phyloP scores from a whole-genome alignment of 2,329 filamentous ascomycete species.

The Paracoccidioides brasiliensis region DNA sequence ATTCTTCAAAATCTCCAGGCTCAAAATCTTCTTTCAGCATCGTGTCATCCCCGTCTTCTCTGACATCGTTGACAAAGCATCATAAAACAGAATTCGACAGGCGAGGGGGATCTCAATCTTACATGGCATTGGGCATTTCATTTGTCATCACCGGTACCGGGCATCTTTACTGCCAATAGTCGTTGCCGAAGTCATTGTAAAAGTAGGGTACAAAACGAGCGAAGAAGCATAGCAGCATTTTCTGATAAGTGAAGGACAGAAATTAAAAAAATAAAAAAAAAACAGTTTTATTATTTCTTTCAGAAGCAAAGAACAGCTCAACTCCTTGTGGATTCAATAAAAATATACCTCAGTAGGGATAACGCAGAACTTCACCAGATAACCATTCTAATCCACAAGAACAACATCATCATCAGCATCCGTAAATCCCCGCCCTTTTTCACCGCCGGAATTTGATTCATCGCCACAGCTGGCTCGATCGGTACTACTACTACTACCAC shows the following conservation, averaged over 20 bases:
- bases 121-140: neutral
- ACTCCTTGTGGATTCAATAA: neutral
- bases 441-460: neutral
- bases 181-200: neutral
- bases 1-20: too few species aligned
- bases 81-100: neutral
- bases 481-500: constrained; percentile 10
- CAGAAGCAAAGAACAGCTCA: neutral
- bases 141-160: neutral
- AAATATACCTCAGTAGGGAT: neutral
- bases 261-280: too few species aligned
- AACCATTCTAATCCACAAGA: constrained; percentile 18
- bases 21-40: too few species aligned
- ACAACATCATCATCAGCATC: constrained; percentile 26
- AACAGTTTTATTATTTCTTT: neutral
- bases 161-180: neutral
- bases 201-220: neutral
- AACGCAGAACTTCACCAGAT: neutral
- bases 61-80: neutral
- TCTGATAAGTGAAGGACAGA: neutral
- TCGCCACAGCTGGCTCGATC: constrained; percentile 8
- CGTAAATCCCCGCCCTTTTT: constrained; percentile 17
- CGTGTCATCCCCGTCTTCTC: neutral
- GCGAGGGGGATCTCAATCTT: too few species aligned
- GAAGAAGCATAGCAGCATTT: neutral